Evolutionary conservation across 2,329 filamentous ascomycete genomes (phyloP).

Genomic region (Lachnellula hyalina): DNA sequence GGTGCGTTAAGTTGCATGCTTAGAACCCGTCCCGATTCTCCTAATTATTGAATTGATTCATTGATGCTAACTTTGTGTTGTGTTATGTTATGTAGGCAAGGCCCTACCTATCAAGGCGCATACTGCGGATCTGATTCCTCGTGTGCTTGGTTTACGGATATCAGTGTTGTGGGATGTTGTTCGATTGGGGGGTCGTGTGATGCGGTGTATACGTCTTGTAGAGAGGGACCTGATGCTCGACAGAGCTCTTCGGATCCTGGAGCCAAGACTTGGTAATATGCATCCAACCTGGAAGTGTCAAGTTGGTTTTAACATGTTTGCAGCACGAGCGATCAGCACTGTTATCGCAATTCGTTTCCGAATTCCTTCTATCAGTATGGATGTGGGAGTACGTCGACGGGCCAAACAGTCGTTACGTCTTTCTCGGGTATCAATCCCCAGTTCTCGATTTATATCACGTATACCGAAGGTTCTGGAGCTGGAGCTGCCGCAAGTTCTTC

Average conservation of each 20-base stretch:
- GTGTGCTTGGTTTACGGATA: constrained; percentile 12
- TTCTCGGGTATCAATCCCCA: constrained; percentile 2
- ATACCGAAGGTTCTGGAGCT: constrained; percentile 7
- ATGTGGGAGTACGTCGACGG: constrained; percentile 5
- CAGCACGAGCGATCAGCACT: background rate
- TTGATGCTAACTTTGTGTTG: background rate
- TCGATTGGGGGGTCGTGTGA: constrained; percentile 6
- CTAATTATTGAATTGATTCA: background rate
- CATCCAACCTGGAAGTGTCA: too few species aligned
- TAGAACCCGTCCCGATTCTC: background rate
- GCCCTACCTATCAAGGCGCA: background rate
- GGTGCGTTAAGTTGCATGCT: background rate
- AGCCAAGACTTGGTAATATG: constrained; percentile 5
- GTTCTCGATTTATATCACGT: constrained; percentile 1
- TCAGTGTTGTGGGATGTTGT: constrained; percentile 11
- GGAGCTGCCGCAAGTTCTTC: background rate
- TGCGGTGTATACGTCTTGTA: constrained; percentile 10
- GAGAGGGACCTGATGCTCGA: constrained; percentile 2
- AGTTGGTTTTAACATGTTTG: too few species aligned
- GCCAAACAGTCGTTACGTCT: constrained; percentile 4
- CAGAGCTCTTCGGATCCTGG: constrained; percentile 1
- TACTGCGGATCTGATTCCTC: constrained; percentile 4
- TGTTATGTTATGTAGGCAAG: constrained; percentile 5
- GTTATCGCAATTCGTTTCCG: constrained; percentile 7
- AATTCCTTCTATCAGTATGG: constrained; percentile 6